Evolutionary conservation across 768 basidiomycete species (phyloP), one percentile per base, ranked within the genome.

Genomic region (Mycena vitilis): DNA sequence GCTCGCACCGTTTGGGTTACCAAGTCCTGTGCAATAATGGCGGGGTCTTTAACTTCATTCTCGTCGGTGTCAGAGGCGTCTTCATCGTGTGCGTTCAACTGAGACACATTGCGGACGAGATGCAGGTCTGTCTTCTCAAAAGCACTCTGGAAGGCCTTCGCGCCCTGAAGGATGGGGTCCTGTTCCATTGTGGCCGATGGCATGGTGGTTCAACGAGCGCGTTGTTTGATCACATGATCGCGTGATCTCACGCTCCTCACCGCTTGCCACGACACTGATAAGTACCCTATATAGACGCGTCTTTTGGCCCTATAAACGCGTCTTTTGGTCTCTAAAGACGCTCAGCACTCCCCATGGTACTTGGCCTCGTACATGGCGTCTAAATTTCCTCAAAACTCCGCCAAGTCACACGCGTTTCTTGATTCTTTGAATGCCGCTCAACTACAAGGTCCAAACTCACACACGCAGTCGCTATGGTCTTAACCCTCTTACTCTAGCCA

Each of bases 1-100:
- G 13, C 23, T 75, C 90, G n/a, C 60, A 91, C 91, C 44, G 86
- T 83, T 66, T 92, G 90, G 10, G 85, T 83, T 25, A 84, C 81
- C 7, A 92, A 86, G 66, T 91, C 88, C 47, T 81, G 83, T 30
- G 86, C 84, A 13, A 91, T 83, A 9, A 90, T 79, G 0, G 82
- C 84, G 3, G 89, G 89, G 73, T 90, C 89, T 64, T 80, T 85
- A 30, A 79, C 68, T 45, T 77, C 75, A 0, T 71, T 62, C 22
- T 81, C 81, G 36, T 81, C 82, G 2, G 74, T 73, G 47, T 85
- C 84, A 5, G 75, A 71, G 18, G 71, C 74, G 30, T 83, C 82
- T 37, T 84, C 83, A 5, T 76, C 66, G 66, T 77, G 78, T 11
- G 80, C 68, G 53, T 81, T 79, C 51, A 86, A 80, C 30, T 82